Evolutionary conservation across 2,329 filamentous ascomycete species (phyloP).

Genomic region (Ceratocystiopsis brevicomis): DNA sequence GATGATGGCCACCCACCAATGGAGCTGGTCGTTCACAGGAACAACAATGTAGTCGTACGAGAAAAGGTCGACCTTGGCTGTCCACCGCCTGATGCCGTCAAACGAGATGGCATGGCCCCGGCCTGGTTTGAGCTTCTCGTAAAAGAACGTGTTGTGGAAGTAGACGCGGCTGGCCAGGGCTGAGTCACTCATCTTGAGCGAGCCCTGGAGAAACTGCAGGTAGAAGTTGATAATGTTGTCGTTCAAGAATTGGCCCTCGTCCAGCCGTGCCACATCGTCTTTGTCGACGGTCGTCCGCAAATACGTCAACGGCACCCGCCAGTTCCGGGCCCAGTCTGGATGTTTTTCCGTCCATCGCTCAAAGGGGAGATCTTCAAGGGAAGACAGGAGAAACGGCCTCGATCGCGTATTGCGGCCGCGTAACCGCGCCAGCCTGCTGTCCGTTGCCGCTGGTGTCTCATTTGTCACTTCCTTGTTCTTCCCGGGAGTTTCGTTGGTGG

Average conservation of each 20-base stretch:
- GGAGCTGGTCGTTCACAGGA: slow-evolving; percentile 68
- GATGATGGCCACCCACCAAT: slow-evolving; percentile 94
- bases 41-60: slow-evolving; percentile 76
- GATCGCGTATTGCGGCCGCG: neutral
- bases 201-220: slow-evolving; percentile 50
- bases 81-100: slow-evolving; percentile 72
- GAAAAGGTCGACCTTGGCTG: slow-evolving; percentile 66
- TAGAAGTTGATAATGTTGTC: slow-evolving; percentile 88
- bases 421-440: slow-evolving; percentile 1
- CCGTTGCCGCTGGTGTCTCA: neutral
- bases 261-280: slow-evolving; percentile 56
- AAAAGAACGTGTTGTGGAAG: slow-evolving; percentile 90
- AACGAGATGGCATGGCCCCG: slow-evolving; percentile 54
- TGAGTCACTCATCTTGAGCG: slow-evolving; percentile 34
- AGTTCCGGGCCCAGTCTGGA: slow-evolving; percentile 30
- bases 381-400: neutral
- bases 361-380: slow-evolving; percentile 3
- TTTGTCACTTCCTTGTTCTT: no score
- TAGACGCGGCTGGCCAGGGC: slow-evolving; percentile 48
- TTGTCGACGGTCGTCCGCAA: slow-evolving; percentile 48
- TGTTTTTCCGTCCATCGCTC: slow-evolving; percentile 32
- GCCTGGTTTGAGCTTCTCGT: slow-evolving; percentile 49
- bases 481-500: neutral
- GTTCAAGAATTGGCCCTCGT: slow-evolving; percentile 75
- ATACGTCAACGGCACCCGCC: slow-evolving; percentile 43